Percentiles rank a stretch among this genome's conserved stretches.
Conservation (phyloP, 768 basidiomycete genomes). For the Chalciporus pseudorubinellus region DNA sequence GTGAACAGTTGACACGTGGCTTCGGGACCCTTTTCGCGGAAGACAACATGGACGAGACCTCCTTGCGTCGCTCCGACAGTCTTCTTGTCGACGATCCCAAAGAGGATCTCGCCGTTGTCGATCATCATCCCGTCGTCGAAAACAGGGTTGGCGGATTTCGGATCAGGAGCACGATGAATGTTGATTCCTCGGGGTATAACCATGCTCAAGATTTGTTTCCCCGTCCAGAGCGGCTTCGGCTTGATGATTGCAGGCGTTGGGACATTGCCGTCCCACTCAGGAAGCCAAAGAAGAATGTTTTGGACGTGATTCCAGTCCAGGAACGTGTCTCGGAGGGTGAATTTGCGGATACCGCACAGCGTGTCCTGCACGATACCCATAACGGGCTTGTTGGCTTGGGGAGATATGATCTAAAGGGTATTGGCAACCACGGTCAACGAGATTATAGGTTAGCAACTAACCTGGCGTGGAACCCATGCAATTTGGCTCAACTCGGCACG, state of each 20-base stretch:
- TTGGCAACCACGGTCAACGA: neutral
- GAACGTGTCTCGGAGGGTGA: slow-evolving; percentile 93
- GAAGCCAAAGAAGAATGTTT: slow-evolving; percentile 97
- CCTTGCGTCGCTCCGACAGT: slow-evolving; percentile 96
- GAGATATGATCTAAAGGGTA: slow-evolving; percentile 82
- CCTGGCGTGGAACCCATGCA: slow-evolving; percentile 97
- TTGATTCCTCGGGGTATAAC: slow-evolving; percentile 95
- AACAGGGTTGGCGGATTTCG: slow-evolving; percentile 75
- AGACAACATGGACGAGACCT: slow-evolving; percentile 93
- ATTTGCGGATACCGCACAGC: slow-evolving; percentile 94
- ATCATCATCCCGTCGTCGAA: slow-evolving; percentile 94
- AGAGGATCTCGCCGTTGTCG: slow-evolving; percentile 95
- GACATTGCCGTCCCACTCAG: slow-evolving; percentile 93
- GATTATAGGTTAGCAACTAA: slow-evolving; percentile 29
- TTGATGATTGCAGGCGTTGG: slow-evolving; percentile 94
- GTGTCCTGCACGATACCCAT: slow-evolving; percentile 99
- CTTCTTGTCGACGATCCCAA: slow-evolving; percentile 96
- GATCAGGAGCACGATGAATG: slow-evolving; percentile 77
- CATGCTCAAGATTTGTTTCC: slow-evolving; percentile 93
- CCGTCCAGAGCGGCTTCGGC: slow-evolving; percentile 96
- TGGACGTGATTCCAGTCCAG: slow-evolving; percentile 95
- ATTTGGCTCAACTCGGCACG: slow-evolving; percentile 97
- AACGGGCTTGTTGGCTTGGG: slow-evolving; percentile 98
- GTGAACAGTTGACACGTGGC: slow-evolving; percentile 88
- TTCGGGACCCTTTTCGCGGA: slow-evolving; percentile 96